These are phyloP conservation scores for Candida manassasensis DNA, from an alignment of 805 yeast genomes.

Conservation along the genomic window DNA sequence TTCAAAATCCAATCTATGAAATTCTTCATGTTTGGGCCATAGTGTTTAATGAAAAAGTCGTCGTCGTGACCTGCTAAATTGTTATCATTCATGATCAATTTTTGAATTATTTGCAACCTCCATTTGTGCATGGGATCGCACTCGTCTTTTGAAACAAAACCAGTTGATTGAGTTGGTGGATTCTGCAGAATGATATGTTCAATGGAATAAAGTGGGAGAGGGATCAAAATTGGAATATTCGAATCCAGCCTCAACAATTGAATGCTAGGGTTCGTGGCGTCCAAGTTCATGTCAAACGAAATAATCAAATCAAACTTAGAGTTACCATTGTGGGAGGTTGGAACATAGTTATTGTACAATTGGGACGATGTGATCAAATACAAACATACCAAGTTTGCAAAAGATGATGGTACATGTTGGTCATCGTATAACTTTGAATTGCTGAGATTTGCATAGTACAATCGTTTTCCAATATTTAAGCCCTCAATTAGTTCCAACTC, in stretches of 20 bases:
- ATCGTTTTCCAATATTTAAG: slow-evolving; percentile 62
- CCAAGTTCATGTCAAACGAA: slow-evolving; percentile 33
- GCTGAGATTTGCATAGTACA: slow-evolving; percentile 63
- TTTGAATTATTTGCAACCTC: slow-evolving; percentile 26
- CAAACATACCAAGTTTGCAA: slow-evolving; percentile 14
- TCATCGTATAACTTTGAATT: slow-evolving; percentile 55
- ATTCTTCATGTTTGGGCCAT: slow-evolving; percentile 25
- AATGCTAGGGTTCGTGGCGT: slow-evolving; percentile 30
- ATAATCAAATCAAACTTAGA: slow-evolving; percentile 26
- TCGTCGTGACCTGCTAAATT: slow-evolving; percentile 15
- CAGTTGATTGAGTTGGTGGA: slow-evolving; percentile 18
- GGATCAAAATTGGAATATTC: slow-evolving; percentile 31
- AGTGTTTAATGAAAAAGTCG: slow-evolving; percentile 19
- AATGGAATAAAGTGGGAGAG: slow-evolving; percentile 30
- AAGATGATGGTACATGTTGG: slow-evolving; percentile 7
- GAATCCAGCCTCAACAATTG: slow-evolving; percentile 24
- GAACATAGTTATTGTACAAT: slow-evolving; percentile 28
- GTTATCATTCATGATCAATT: slow-evolving; percentile 26
- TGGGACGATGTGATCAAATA: slow-evolving; percentile 29
- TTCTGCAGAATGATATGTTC: slow-evolving; percentile 23
- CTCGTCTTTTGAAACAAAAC: slow-evolving; percentile 12
- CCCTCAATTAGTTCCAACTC: slow-evolving; percentile 80
- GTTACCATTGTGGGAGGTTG: slow-evolving; percentile 14
- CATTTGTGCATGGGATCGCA: slow-evolving; percentile 24
- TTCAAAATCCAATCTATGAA: slow-evolving; percentile 29